A percentile compares a stretch with the other conserved stretches of the same genome.
Evolutionary conservation across 2,329 filamentous ascomycete species (phyloP).

Genomic region (Penicillium sp.): DNA sequence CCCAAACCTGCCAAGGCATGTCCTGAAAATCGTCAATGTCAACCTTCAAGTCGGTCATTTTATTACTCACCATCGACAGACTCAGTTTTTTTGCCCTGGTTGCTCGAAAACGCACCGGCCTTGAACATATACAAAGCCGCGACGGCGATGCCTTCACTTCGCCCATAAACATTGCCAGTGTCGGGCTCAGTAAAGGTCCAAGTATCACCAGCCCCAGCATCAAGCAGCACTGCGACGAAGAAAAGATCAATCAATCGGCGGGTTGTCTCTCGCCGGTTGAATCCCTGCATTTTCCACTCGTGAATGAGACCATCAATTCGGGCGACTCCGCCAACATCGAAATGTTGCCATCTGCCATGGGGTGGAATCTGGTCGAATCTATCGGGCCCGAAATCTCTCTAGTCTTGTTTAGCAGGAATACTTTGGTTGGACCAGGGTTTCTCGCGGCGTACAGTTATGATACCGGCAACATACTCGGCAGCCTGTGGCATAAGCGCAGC

Average conservation of each 20-base stretch:
- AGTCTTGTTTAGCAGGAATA: neutral
- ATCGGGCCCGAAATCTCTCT: constrained; percentile 52
- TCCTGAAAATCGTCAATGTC: neutral
- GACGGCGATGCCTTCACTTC: constrained; percentile 52
- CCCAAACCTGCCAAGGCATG: constrained; percentile 1
- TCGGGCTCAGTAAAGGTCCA: constrained; percentile 47
- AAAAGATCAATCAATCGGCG: constrained; percentile 59
- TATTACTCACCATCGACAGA: constrained; percentile 37
- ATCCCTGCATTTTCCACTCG: constrained; percentile 43
- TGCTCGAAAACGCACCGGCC: constrained; percentile 37
- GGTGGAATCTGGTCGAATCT: constrained; percentile 49
- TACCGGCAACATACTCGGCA: constrained; percentile 42
- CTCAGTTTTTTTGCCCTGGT: constrained; percentile 13
- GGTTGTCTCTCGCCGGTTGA: constrained; percentile 47
- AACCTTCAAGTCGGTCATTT: neutral
- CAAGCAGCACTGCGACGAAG: constrained; percentile 56
- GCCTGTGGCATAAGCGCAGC: constrained; percentile 37
- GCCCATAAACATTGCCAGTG: constrained; percentile 28
- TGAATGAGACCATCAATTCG: constrained; percentile 47
- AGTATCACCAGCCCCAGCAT: constrained; percentile 51
- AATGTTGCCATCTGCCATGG: constrained; percentile 60
- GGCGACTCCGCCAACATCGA: constrained; percentile 53
- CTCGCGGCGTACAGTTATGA: constrained; percentile 40
- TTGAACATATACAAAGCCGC: constrained; percentile 51
- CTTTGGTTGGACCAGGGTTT: neutral